Evolutionary conservation across 2,329 filamentous ascomycete genomes (phyloP).

Genomic region (Arthroderma sp.): DNA sequence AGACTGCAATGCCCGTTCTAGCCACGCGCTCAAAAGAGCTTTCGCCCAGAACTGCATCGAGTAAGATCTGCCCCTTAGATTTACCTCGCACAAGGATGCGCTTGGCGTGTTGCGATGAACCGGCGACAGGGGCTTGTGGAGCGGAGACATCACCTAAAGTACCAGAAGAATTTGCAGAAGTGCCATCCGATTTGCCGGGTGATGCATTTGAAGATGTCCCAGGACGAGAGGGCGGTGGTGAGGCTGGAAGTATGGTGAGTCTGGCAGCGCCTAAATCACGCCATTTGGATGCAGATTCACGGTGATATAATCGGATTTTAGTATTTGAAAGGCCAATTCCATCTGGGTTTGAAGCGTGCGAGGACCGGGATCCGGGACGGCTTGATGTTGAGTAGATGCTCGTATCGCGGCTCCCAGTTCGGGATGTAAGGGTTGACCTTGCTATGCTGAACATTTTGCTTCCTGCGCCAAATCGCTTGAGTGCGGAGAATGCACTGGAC

Average conservation of each 20-base stretch:
- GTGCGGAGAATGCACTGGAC: constrained; percentile 63
- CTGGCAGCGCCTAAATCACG: constrained; percentile 77
- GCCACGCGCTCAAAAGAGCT: constrained; percentile 75
- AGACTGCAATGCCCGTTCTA: constrained; percentile 73
- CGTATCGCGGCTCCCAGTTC: constrained; percentile 37
- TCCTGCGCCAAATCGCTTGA: constrained; percentile 60
- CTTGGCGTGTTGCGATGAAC: constrained; percentile 61
- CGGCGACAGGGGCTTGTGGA: constrained; percentile 13
- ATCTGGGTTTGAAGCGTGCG: constrained; percentile 28
- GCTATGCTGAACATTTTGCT: constrained; percentile 71
- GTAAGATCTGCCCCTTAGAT: constrained; percentile 50
- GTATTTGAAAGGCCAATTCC: constrained; percentile 57
- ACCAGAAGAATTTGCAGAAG: constrained; percentile 8
- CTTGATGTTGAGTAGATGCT: constrained; percentile 49
- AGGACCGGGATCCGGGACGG: constrained; percentile 31
- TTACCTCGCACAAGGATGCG: constrained; percentile 66
- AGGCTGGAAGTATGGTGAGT: constrained; percentile 59
- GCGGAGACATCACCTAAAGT: constrained; percentile 8
- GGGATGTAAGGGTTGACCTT: constrained; percentile 56
- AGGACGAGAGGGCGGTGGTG: constrained; percentile 18
- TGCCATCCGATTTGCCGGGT: constrained; percentile 20
- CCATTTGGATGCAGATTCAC: constrained; percentile 68
- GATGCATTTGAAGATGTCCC: constrained; percentile 39
- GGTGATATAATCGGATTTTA: constrained; percentile 73
- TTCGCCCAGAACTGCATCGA: constrained; percentile 76